These are phyloP conservation scores for Vickermania ingenoplastis DNA, from an alignment of 208 protist species.

Conservation along the genomic window DNA sequence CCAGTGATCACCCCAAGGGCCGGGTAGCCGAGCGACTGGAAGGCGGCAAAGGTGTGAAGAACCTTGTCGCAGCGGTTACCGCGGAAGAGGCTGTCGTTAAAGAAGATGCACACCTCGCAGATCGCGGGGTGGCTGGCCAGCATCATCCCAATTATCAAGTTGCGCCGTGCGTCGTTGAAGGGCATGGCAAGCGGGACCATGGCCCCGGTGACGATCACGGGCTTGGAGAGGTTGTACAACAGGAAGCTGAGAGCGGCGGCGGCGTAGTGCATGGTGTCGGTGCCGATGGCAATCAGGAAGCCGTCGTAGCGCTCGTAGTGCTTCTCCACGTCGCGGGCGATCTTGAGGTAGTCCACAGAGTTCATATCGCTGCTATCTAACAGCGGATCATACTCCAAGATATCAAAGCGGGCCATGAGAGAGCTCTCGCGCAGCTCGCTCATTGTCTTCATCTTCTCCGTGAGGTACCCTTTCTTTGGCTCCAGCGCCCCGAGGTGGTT, in stretches of 20 bases:
- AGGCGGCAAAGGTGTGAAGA: slow-evolving; percentile 79
- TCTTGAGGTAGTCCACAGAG: slow-evolving; percentile 58
- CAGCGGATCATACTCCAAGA: slow-evolving; percentile 69
- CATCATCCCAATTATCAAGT: slow-evolving; percentile 80
- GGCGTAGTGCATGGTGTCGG: slow-evolving; percentile 97
- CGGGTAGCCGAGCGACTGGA: slow-evolving; percentile 80
- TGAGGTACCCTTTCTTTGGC: slow-evolving; percentile 61
- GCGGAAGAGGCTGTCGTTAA: slow-evolving; percentile 87
- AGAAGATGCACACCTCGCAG: slow-evolving; percentile 93
- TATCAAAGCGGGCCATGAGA: slow-evolving; percentile 58
- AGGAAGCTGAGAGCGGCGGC: slow-evolving; percentile 94
- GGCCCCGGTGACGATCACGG: slow-evolving; percentile 94
- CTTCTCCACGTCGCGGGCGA: slow-evolving; percentile 50
- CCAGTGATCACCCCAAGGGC: slow-evolving; percentile 82
- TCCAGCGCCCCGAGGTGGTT: slow-evolving; percentile 47
- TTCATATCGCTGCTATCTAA: slow-evolving; percentile 85
- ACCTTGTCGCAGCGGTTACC: slow-evolving; percentile 91
- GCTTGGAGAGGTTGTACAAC: slow-evolving; percentile 93
- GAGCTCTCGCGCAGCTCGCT: slow-evolving; percentile 25
- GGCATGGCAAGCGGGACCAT: slow-evolving; percentile 87
- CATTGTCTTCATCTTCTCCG: slow-evolving; percentile 53
- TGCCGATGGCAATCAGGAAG: slow-evolving; percentile 95
- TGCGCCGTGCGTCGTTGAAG: slow-evolving; percentile 84
- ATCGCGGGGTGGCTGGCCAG: slow-evolving; percentile 75
- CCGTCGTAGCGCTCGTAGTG: slow-evolving; percentile 92